Evolutionary conservation across 2,329 filamentous ascomycete genomes (phyloP).

Genomic region (Canariomyces notabilis): DNA sequence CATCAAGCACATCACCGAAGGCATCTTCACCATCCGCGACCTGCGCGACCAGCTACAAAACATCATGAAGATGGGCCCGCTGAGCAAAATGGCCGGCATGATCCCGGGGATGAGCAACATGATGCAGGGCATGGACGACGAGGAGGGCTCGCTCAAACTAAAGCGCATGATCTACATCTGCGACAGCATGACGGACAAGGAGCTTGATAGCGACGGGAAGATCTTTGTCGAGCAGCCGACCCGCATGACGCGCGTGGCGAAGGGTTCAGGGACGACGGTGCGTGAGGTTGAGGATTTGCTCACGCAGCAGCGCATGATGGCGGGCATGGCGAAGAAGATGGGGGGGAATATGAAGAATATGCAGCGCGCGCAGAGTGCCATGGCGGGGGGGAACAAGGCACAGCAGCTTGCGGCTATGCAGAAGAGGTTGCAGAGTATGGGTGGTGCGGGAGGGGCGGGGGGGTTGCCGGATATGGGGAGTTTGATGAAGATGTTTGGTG

Average conservation of each 20-base stretch:
- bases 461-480: conserved; percentile 78
- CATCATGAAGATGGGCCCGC: conserved; percentile 99
- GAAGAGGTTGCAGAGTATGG: conserved; percentile 90
- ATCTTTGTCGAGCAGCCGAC: conserved; percentile 88
- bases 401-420: conserved; percentile 97
- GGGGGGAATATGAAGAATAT: conserved; percentile 97
- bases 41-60: conserved; percentile 92
- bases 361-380: conserved; percentile 84
- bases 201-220: conserved; percentile 92
- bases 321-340: conserved; percentile 98
- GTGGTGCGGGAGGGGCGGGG: conserved; percentile 58
- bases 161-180: conserved; percentile 99
- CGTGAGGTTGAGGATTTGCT: conserved; percentile 91
- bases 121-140: conserved; percentile 95
- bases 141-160: conserved; percentile 87
- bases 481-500: conserved; percentile 88
- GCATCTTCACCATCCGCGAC: conserved; percentile 92
- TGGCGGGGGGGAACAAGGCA: conserved; percentile 85
- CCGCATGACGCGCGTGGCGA: conserved; percentile 85
- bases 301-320: conserved; percentile 99
- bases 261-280: conserved; percentile 85
- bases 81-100: conserved; percentile 98
- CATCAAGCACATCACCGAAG: conserved; percentile 97
- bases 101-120: conserved; percentile 90
- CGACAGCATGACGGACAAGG: conserved; percentile 95